Evolutionary conservation across 257 asterid species (phyloP), one percentile per base, ranked within the genome.

Genomic region (Jacaranda mimosifolia): DNA sequence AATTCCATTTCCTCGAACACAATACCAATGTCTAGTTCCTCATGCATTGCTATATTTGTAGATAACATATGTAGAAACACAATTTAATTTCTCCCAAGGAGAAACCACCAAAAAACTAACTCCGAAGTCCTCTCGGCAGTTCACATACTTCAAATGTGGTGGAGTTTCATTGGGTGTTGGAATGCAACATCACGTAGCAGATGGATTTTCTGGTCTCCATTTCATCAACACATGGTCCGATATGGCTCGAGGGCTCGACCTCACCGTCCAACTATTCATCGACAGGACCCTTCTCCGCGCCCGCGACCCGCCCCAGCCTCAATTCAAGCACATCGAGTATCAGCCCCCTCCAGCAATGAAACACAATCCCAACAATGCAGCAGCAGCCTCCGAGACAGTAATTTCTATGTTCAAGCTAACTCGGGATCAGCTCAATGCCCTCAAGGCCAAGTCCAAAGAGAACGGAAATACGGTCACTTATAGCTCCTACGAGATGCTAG

Each of bases 211-310:
- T 1, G 99, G 98, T n/a, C 97, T 96, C 57, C 99, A 96, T 79
- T 96, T 93, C 88, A 88, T 93, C 87, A 93, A 93, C 82, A 80
- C 99, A 51, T 93, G 99, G 99, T 90, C 99, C 17, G 97, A 96
- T 35, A 88, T 91, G 92, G 94, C 99, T n/a, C 94, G 97, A 0
- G 97, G 97, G 12, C 91, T 90, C 17, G 91, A 88, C 80, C 63
- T 93, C 45, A 85, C 92, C 7, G 40, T 87, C 82, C 83, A 87
- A 4, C 99, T 97, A 0, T 93, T 90, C 89, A 96, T 93, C 63
- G 97, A 96, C 77, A 88, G 99, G 8, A 91, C 97, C 68, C 96
- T 91, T 63, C 97, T 96, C 80, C 85, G 86, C 0, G 96, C 98
- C 0, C 94, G 94, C 3, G 97, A 96, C 40, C 96, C 97, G 8